Evolutionary conservation across 495 filamentous ascomycete genomes (phyloP), one percentile per base, ranked within the genome.

Genomic region (Penicillium cataractarum): DNA sequence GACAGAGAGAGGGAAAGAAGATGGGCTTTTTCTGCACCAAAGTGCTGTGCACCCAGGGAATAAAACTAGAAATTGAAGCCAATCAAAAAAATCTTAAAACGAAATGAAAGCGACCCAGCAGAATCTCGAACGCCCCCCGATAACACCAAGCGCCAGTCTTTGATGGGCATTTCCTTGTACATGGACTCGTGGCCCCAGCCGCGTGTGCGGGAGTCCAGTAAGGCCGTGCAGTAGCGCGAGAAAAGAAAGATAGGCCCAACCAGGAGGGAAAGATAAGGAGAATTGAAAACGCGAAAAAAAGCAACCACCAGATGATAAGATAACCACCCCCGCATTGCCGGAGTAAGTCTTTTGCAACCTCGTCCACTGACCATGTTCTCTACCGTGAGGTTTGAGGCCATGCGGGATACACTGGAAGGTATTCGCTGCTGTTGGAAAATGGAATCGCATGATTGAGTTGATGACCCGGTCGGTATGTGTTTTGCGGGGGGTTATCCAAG

Each of bases 291-390:
- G 8, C 19, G 24, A 53, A 50, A 58, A 63, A 65, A 24, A 59
- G 44, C 55, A 29, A 61, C 44, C 48, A 42, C 31, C 33, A 63
- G 29, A 8, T 52, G 58, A 60, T 63, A 65, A 64, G 57, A 63
- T 40, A 51, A 37, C 54, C 53, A 22, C 55, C 61, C 49, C 55
- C 63, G 49, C 57, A 58, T 60, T 40, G 44, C 22, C 44, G 48
- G 7, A 60, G 61, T 63, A 72, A 62, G 29, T 52, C 19, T 17
- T 12, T 52, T 17, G 24, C 19, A 46, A 46, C 42, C 65, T 65
- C 68, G 64, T 35, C 68, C 65, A 68, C 71, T 59, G 63, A 64
- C 65, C 62, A 49, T 50, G 15, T 27, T 29, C 8, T 50, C 40
- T 46, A 22, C 46, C 24, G 24, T 10, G 17, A 15, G 3, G 24